Evolutionary conservation across 2,329 filamentous ascomycete genomes (phyloP).

Genomic region (Ophiobolus disseminans): DNA sequence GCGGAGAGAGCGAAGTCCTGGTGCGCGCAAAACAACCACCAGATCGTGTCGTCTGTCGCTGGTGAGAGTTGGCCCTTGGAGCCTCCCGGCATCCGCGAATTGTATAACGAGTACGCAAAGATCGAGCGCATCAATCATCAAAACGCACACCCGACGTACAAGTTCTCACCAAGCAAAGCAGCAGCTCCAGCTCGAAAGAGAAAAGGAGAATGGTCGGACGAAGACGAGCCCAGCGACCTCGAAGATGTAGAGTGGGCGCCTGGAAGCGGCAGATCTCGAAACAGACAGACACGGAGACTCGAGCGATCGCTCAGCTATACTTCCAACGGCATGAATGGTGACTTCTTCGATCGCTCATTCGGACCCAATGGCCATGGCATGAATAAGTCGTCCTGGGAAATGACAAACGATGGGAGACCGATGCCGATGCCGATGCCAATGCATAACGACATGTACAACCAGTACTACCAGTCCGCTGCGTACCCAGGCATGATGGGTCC

Average conservation of each 20-base stretch:
- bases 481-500: constrained; percentile 48
- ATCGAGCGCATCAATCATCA: constrained; percentile 86
- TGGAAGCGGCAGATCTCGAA: constrained; percentile 29
- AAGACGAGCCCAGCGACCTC: constrained; percentile 52
- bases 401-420: constrained; percentile 59
- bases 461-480: constrained; percentile 61
- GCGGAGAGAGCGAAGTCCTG: constrained; percentile 84
- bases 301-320: constrained; percentile 37
- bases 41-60: constrained; percentile 86
- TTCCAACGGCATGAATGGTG: constrained; percentile 27
- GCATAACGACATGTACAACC: constrained; percentile 53
- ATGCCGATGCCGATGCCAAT: constrained; percentile 55
- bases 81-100: constrained; percentile 71
- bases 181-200: constrained; percentile 56
- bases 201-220: constrained; percentile 52
- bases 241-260: constrained; percentile 51
- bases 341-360: constrained; percentile 38
- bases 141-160: constrained; percentile 86
- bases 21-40: constrained; percentile 88
- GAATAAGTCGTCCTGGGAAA: constrained; percentile 59
- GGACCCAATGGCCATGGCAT: constrained; percentile 43
- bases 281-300: constrained; percentile 31
- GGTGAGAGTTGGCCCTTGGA: constrained; percentile 88
- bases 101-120: constrained; percentile 80
- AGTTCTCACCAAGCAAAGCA: constrained; percentile 85